phyloP scores from a whole-genome alignment of 164 flowering plant genomes.

The Vitis rotundifolia region DNA sequence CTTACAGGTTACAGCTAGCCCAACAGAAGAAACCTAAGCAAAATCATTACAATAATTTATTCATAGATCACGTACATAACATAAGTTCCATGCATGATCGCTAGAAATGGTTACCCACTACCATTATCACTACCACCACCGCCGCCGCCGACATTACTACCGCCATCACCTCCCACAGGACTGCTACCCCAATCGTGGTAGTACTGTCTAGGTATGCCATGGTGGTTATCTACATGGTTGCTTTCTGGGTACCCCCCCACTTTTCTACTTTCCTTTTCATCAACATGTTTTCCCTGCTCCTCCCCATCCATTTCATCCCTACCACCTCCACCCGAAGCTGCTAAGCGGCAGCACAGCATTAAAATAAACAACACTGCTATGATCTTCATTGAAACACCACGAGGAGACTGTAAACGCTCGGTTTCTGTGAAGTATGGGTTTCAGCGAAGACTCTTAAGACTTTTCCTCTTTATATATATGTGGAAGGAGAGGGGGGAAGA shows the following conservation, averaged over 20 bases:
- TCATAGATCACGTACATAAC: no score
- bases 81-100: not conserved
- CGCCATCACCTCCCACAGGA: slow-evolving; percentile 5
- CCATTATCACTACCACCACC: slow-evolving; percentile 10
- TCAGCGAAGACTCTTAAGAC: no score
- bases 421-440: no score
- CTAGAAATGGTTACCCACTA: slow-evolving; percentile 6
- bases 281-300: slow-evolving; percentile 8
- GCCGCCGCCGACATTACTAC: not conserved
- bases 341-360: slow-evolving; percentile 22
- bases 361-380: slow-evolving; percentile 13
- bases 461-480: not conserved
- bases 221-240: slow-evolving; percentile 27
- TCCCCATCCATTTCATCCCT: slow-evolving; percentile 8
- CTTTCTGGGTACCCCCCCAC: slow-evolving; percentile 5
- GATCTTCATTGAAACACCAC: slow-evolving; percentile 13
- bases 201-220: slow-evolving; percentile 29
- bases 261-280: slow-evolving; percentile 1
- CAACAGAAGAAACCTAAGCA: no score
- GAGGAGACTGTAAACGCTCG: no score
- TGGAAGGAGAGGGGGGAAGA: not conserved
- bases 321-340: slow-evolving; percentile 8
- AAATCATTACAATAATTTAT: no score
- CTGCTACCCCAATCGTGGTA: slow-evolving; percentile 15
- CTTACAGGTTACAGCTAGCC: no score